Percentiles rank a stretch among this genome's conserved stretches.
Conservation (phyloP, 371 early-diverging fungal genomes). For the Parasitella parasitica region DNA sequence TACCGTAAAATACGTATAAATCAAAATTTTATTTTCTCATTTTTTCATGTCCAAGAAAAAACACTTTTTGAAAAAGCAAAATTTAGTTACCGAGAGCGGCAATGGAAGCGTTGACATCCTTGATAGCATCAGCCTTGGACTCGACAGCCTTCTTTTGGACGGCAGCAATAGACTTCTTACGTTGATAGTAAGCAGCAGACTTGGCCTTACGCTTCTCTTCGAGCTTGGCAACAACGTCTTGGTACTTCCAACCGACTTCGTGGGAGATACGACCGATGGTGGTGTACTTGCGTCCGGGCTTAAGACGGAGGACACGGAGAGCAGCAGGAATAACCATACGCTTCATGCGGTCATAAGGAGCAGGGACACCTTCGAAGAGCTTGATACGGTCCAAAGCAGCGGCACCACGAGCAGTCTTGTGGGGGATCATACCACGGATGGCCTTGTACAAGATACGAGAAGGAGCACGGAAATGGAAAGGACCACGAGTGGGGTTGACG, state of each 20-base stretch:
- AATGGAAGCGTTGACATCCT: slow-evolving; percentile 48
- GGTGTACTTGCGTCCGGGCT: slow-evolving; percentile 98
- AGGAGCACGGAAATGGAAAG: slow-evolving; percentile 99
- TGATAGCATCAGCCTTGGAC: slow-evolving; percentile 49
- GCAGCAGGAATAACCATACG: slow-evolving; percentile 97
- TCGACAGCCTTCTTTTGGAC: slow-evolving; percentile 51
- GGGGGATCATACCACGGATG: slow-evolving; percentile 99
- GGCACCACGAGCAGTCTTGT: slow-evolving; percentile 98
- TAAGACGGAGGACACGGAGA: slow-evolving; percentile 93
- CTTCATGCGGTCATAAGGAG: slow-evolving; percentile 96
- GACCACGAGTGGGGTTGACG: slow-evolving; percentile 97
- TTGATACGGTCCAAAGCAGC: slow-evolving; percentile 97
- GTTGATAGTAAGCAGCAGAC: slow-evolving; percentile 89
- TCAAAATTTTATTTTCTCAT: slow-evolving; percentile 1
- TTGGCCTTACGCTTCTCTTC: slow-evolving; percentile 98
- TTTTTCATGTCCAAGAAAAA: neutral
- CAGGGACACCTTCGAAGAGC: slow-evolving; percentile 99
- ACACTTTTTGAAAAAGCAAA: neutral
- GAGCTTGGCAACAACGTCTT: slow-evolving; percentile 91
- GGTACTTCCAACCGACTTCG: slow-evolving; percentile 99
- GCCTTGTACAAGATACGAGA: slow-evolving; percentile 98
- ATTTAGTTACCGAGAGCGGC: slow-evolving; percentile 62
- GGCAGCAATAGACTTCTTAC: slow-evolving; percentile 63
- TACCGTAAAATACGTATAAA: neutral
- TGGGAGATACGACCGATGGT: slow-evolving; percentile 91